These are phyloP conservation scores for Aquilaria yunnanensis DNA, from an alignment of 345 rosid species.

Conservation along the genomic window DNA sequence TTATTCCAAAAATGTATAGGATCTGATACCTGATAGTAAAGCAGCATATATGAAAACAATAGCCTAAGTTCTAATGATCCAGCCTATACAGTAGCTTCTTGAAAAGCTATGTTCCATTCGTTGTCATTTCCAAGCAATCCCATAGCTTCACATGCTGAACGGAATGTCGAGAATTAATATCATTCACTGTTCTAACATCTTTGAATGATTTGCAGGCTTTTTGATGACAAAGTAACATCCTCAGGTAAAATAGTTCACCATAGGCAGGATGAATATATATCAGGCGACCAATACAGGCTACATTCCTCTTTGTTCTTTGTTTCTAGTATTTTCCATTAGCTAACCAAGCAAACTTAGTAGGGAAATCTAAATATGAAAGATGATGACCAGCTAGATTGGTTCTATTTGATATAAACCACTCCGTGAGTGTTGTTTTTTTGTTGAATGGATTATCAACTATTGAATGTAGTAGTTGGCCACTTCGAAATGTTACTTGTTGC, in stretches of 20 bases:
- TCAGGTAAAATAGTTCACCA: too few relatives aligned
- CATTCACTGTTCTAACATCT: too few relatives aligned
- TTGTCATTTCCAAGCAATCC: background rate
- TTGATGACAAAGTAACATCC: too few relatives aligned
- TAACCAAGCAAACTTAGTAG: too few relatives aligned
- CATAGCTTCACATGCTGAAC: too few relatives aligned
- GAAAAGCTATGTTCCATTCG: background rate
- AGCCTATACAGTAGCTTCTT: background rate
- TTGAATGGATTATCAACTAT: background rate
- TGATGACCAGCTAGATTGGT: background rate
- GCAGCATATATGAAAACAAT: background rate
- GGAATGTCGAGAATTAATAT: too few relatives aligned
- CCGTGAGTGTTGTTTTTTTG: background rate
- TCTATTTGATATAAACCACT: background rate
- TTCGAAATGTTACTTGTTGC: background rate
- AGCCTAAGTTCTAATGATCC: background rate
- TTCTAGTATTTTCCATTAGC: too few relatives aligned
- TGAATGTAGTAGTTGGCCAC: background rate
- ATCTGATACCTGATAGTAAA: background rate
- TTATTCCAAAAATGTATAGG: background rate
- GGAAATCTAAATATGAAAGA: too few relatives aligned
- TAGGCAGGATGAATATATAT: too few relatives aligned
- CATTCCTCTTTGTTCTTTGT: too few relatives aligned
- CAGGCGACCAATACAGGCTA: too few relatives aligned
- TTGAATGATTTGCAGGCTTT: too few relatives aligned